Evolutionary conservation across 768 basidiomycete genomes (phyloP).

Genomic region (Symmetrospora coprosmae): DNA sequence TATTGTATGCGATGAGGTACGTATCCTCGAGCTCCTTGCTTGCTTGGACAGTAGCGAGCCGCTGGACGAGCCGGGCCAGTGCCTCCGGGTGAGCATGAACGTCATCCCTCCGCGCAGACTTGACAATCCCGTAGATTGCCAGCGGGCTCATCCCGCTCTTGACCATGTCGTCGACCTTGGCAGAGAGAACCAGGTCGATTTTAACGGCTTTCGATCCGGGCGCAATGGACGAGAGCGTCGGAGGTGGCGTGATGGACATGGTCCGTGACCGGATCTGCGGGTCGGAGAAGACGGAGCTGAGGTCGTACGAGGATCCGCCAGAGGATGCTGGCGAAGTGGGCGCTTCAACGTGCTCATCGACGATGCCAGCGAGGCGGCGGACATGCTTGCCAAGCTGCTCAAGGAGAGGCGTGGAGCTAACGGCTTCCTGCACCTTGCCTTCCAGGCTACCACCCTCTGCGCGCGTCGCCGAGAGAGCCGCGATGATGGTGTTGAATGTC

Average conservation of each 20-base stretch:
- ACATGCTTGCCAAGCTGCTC: slow-evolving; percentile 7
- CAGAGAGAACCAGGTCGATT: neutral
- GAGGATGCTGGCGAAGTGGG: neutral
- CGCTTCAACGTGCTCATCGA: neutral
- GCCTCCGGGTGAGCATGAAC: slow-evolving; percentile 14
- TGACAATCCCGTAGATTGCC: slow-evolving; percentile 3
- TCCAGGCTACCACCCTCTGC: too few species aligned
- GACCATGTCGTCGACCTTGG: neutral
- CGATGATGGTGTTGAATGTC: slow-evolving; percentile 17
- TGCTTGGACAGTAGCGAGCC: neutral
- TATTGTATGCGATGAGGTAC: slow-evolving; percentile 6
- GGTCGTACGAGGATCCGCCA: neutral
- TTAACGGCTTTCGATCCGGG: neutral
- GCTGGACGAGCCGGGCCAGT: neutral
- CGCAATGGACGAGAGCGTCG: neutral
- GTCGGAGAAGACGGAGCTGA: slow-evolving; percentile 20
- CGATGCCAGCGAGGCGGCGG: neutral
- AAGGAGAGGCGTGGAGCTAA: neutral
- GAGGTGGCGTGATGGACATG: slow-evolving; percentile 10
- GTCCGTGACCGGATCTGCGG: neutral
- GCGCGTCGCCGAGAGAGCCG: neutral
- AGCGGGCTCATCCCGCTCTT: neutral
- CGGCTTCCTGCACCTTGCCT: slow-evolving; percentile 14
- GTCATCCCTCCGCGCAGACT: neutral
- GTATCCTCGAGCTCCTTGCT: neutral